Evolutionary conservation across 106 monocot species (phyloP), one percentile per base, ranked within the genome.

Genomic region (Apostasia ramifera): DNA sequence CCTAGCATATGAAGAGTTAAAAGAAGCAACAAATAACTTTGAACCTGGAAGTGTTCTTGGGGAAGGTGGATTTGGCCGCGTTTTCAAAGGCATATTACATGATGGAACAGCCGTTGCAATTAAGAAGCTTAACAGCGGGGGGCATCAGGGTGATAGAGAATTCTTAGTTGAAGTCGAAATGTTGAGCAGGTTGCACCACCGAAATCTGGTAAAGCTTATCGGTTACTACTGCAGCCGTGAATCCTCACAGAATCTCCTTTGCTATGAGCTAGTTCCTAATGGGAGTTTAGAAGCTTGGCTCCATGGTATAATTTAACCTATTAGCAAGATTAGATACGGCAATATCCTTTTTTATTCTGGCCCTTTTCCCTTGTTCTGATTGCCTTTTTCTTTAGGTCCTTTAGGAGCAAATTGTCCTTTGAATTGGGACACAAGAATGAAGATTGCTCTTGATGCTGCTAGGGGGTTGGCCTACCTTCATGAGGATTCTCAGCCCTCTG

Each of bases 401-500:
- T 57, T 87, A 61, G 97, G 97, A 59, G 78, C 80, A 44, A 97
- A 87, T 68, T 79, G 86, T 55, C 89, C 97, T 44, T 81, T 97
- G 69, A 89, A 92, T 73, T 97, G 92, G 92, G 97, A 92, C 63
- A 97, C 89, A 6, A 85, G 97, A 75, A 97, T 97, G 97, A 97
- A 84, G 66, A 97, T 97, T 75, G 97, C 97, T 68, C 83, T 97
- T 66, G 97, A 97, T 81, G 89, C 97, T 70, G 97, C 97, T 1
- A 82, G 97, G 74, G 97, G 97, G 0, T 68, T 97, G 46, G 85
- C 97, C 11, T 97, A 97, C 63, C 86, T 97, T 26, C 97, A 97
- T 47, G 97, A 97, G 85, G 97, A 97, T 78, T 92, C 89, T 67
- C 97, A 97, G 56, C 97, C 97, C n/a, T 97, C 92, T 71, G 97